Percentiles rank a stretch among this genome's conserved stretches.
Conservation (phyloP, 106 monocot species). For the Apostasia ramifera region DNA sequence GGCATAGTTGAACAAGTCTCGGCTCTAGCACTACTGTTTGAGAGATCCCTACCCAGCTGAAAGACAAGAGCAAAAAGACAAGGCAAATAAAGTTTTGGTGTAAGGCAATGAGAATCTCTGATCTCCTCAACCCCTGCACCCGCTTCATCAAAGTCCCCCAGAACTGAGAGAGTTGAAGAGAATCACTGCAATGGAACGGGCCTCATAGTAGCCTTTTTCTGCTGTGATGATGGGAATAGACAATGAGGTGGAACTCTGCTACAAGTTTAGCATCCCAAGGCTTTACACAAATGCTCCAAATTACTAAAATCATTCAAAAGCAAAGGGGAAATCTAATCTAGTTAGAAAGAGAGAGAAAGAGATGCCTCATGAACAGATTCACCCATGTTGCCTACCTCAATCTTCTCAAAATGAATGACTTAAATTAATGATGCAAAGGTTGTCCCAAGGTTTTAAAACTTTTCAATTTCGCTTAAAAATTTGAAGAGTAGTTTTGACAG, state of each 20-base stretch:
- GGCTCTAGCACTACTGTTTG: background rate
- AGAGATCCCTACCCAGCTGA: background rate
- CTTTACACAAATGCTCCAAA: background rate
- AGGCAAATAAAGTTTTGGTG: background rate
- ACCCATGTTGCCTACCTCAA: no score
- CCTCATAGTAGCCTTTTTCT: background rate
- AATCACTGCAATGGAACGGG: background rate
- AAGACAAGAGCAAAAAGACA: conserved; percentile 2
- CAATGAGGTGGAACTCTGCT: background rate
- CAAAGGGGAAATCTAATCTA: no score
- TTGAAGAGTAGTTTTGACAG: no score
- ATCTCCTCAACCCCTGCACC: background rate
- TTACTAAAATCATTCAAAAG: conserved; percentile 1
- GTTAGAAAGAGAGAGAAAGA: no score
- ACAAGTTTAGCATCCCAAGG: background rate
- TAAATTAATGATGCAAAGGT: no score
- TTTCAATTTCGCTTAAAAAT: no score
- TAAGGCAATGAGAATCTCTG: conserved; percentile 8
- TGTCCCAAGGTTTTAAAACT: no score
- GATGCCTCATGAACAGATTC: no score
- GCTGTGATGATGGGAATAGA: conserved; percentile 4
- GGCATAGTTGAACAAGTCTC: no score
- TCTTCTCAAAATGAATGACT: no score
- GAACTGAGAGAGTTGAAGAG: background rate
- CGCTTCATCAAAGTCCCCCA: background rate